Conservation (phyloP, 352 stramenopile genomes). For the Thraustotheca clavata region DNA sequence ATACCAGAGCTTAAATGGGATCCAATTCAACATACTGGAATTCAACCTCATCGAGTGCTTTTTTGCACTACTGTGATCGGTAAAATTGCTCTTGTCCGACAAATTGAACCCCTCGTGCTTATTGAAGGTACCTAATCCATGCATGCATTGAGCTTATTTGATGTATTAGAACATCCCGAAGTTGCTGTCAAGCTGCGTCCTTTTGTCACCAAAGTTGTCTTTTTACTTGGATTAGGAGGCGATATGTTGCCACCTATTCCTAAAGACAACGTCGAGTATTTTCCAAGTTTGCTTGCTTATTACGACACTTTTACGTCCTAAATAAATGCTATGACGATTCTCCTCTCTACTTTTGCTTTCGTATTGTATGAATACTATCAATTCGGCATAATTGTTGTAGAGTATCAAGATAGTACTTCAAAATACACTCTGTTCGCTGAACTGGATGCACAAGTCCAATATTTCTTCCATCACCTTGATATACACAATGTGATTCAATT, state of each 20-base stretch:
- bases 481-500: not conserved
- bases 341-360: not conserved
- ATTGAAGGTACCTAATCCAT: constrained; percentile 51
- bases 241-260: not conserved
- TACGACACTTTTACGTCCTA: constrained; percentile 5
- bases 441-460: constrained; percentile 46
- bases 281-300: not conserved
- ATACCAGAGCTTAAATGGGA: constrained; percentile 27
- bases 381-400: constrained; percentile 52
- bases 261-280: not conserved
- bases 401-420: constrained; percentile 39
- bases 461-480: not conserved
- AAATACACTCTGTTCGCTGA: constrained; percentile 34
- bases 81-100: constrained; percentile 79
- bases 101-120: constrained; percentile 76
- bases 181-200: constrained; percentile 1
- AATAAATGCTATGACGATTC: not conserved
- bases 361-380: constrained; percentile 29
- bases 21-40: constrained; percentile 20
- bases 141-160: not conserved
- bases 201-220: constrained; percentile 12
- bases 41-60: constrained; percentile 66
- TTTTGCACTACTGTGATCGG: constrained; percentile 70
- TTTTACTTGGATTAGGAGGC: not conserved
- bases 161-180: constrained; percentile 1